These are phyloP conservation scores for Thraustochytrium sp. DNA, from an alignment of 352 stramenopile species.

Conservation along the genomic window DNA sequence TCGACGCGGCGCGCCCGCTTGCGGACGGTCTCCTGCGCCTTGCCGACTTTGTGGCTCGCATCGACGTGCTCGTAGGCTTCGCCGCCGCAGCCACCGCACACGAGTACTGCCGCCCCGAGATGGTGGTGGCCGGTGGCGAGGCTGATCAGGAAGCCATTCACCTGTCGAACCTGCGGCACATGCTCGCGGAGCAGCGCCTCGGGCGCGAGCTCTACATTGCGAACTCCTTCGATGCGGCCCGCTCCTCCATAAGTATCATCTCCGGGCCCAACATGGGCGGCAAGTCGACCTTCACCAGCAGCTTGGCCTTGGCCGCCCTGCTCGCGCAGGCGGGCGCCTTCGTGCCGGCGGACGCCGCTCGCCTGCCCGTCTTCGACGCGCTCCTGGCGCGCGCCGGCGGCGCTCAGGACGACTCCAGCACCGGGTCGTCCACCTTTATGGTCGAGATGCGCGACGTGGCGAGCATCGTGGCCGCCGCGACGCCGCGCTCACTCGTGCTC, in stretches of 20 bases:
- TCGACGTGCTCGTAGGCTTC: conserved; percentile 91
- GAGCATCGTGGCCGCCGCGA: conserved; percentile 88
- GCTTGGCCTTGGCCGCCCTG: conserved; percentile 84
- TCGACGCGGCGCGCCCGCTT: conserved; percentile 89
- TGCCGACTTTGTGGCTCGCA: conserved; percentile 70
- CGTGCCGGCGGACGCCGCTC: conserved; percentile 78
- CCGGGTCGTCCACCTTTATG: conserved; percentile 99
- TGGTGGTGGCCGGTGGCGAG: not conserved
- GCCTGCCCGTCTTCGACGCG: conserved; percentile 88
- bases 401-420: conserved; percentile 85
- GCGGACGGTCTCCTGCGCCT: conserved; percentile 84
- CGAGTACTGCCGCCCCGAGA: conserved; percentile 3
- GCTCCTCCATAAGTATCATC: not conserved
- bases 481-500: conserved; percentile 88
- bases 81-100: conserved; percentile 68
- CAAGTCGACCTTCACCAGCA: conserved; percentile 97
- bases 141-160: not conserved
- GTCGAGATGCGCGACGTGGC: conserved; percentile 98
- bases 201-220: not conserved
- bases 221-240: not conserved
- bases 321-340: conserved; percentile 95
- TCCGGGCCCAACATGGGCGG: conserved; percentile 97
- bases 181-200: not conserved
- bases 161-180: not conserved
- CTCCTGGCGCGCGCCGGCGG: conserved; percentile 91